phyloP scores from a whole-genome alignment of 306 rosid species.

The Hippophae rhamnoides region DNA sequence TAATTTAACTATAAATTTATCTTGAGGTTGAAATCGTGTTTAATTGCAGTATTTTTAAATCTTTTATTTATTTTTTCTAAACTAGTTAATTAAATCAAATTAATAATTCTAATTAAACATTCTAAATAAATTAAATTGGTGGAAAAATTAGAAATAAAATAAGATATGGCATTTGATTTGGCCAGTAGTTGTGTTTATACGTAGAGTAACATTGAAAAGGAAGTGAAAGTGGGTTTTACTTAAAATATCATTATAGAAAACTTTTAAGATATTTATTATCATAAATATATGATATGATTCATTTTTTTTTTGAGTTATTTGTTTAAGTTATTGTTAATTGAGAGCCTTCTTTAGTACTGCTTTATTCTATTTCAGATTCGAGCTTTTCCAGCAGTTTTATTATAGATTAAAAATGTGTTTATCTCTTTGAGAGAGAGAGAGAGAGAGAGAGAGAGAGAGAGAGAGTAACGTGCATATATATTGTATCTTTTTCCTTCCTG shows the following conservation, averaged over 20 bases:
- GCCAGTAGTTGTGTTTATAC: no score
- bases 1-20: no score
- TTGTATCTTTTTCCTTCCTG: slow-evolving; percentile 30
- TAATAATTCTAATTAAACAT: no score
- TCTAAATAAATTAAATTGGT: no score
- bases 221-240: no score
- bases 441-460: slow-evolving; percentile 18
- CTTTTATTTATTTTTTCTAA: no score
- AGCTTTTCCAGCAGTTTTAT: slow-evolving; percentile 32
- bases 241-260: slow-evolving; percentile 5
- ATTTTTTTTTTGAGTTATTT: slow-evolving; percentile 5
- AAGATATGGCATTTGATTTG: no score
- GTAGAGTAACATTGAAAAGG: no score
- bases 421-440: slow-evolving; percentile 3
- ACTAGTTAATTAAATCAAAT: no score
- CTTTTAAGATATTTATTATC: slow-evolving; percentile 18
- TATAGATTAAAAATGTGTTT: slow-evolving; percentile 23
- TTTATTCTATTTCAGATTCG: slow-evolving; percentile 62
- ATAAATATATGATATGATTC: slow-evolving; percentile 13
- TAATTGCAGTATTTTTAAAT: no score
- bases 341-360: slow-evolving; percentile 41
- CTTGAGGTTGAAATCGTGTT: no score
- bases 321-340: slow-evolving; percentile 23
- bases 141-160: no score
- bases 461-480: slow-evolving; percentile 60